Percentiles rank a stretch among this genome's conserved stretches.
phyloP scores from a whole-genome alignment of 176 grass and related monocot genomes.

The Oryza meridionalis region DNA sequence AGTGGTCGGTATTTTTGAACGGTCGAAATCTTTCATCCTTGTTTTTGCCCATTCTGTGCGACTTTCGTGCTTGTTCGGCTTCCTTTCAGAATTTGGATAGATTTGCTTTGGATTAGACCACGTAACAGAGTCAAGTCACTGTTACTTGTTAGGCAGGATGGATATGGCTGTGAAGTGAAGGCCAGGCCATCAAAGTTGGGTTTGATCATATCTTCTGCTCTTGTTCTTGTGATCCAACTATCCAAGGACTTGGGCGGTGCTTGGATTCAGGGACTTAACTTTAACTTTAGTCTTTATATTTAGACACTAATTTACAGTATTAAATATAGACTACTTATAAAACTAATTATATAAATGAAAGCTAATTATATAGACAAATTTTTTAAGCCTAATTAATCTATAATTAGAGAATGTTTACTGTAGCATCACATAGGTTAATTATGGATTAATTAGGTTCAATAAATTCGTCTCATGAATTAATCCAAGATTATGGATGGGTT shows the following conservation, averaged over 20 bases:
- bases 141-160: constrained; percentile 10
- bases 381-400: too few relatives aligned
- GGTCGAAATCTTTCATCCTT: background rate
- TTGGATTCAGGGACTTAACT: too few relatives aligned
- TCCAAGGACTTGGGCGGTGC: background rate
- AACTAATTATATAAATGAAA: too few relatives aligned
- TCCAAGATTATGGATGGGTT: too few relatives aligned
- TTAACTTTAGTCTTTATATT: too few relatives aligned
- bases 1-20: background rate
- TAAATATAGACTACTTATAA: too few relatives aligned
- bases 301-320: too few relatives aligned
- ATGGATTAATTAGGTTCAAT: too few relatives aligned
- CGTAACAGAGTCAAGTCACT: background rate
- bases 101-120: background rate
- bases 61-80: background rate
- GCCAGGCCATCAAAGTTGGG: background rate
- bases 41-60: background rate
- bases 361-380: too few relatives aligned
- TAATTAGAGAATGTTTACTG: too few relatives aligned
- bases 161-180: background rate
- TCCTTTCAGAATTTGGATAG: background rate
- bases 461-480: too few relatives aligned
- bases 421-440: too few relatives aligned
- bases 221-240: background rate
- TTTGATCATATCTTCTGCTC: background rate